Base-by-base conservation (phyloP, 1,139 yeast species). In the Kluyveromyces sp. region DNA sequence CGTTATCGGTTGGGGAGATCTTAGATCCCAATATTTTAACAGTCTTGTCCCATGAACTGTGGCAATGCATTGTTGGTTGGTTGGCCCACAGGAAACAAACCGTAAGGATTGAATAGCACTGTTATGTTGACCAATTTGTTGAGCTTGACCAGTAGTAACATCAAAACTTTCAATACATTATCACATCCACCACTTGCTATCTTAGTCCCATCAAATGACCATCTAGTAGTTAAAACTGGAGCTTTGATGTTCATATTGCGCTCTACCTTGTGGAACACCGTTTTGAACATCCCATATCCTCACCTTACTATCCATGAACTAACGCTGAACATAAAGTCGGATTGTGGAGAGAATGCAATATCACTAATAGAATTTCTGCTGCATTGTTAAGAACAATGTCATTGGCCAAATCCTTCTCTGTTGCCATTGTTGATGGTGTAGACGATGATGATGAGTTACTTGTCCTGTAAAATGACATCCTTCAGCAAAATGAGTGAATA, bases 11-110 rank as follows among this genome's bases (percentile, higher is more conserved):
- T n/a, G n/a, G n/a, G n/a, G n/a, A n/a, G n/a, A n/a, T n/a, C n/a
- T n/a, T n/a, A n/a, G n/a, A n/a, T 49, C 52, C 97, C 97, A 89
- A 67, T 92, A 94, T 62, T 79, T 81, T 53, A n/a, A 94, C 69
- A 0, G 97, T 89, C 67, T 89, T 89, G 66, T 94, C 98, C 97
- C 97, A 92, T 4, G 97, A 87, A 10, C 96, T 40, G 92, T 80
- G 1, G 90, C 97, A 29, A 92, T 80, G 51, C 87, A 87, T 39
- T 84, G 96, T 0, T 88, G 77, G 59, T 82, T 83, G 31, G 81
- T 72, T 7, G 92, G 89, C 0, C 95, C 95, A 63, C 92, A 84
- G 52, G 82, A 83, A 7, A 88, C 95, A 51, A 77, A 81, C 50
- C 95, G 72, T 31, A 92, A 86, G 27, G 78, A 66, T 50, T 75